Evolutionary conservation across 352 stramenopile genomes (phyloP).

Genomic region (Peronospora tabacina): DNA sequence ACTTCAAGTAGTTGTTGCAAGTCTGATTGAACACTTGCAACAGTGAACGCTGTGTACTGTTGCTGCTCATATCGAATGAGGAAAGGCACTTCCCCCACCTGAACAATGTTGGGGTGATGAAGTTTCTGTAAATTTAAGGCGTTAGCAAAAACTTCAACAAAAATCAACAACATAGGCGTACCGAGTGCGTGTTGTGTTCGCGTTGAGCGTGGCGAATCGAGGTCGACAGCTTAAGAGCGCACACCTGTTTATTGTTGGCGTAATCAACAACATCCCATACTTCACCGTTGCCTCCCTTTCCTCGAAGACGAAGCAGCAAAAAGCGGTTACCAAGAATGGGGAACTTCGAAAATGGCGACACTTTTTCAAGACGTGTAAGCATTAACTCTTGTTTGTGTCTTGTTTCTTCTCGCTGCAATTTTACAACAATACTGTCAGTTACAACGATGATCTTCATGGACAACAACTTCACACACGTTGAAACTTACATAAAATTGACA

Average conservation of each 20-base stretch:
- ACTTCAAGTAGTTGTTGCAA: slow-evolving; percentile 72
- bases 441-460: slow-evolving; percentile 1
- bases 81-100: slow-evolving; percentile 48
- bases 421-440: slow-evolving; percentile 13
- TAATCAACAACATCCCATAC: slow-evolving; percentile 81
- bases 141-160: slow-evolving; percentile 8
- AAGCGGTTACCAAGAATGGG: slow-evolving; percentile 66
- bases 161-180: slow-evolving; percentile 20
- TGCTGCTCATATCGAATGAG: slow-evolving; percentile 62
- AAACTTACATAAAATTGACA: slow-evolving; percentile 56
- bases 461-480: neutral
- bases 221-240: slow-evolving; percentile 66
- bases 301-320: slow-evolving; percentile 49
- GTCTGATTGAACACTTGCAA: slow-evolving; percentile 62
- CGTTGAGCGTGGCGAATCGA: slow-evolving; percentile 59
- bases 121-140: slow-evolving; percentile 36
- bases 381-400: slow-evolving; percentile 72
- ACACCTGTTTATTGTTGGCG: slow-evolving; percentile 46
- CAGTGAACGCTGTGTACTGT: slow-evolving; percentile 69
- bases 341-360: slow-evolving; percentile 66
- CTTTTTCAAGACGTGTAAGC: slow-evolving; percentile 64
- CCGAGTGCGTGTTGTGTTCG: slow-evolving; percentile 66
- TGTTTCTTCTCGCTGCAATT: slow-evolving; percentile 52
- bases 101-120: slow-evolving; percentile 60
- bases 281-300: slow-evolving; percentile 72